Conservation (phyloP, 495 filamentous ascomycete species). For the Sabuloglossum arenarium region DNA sequence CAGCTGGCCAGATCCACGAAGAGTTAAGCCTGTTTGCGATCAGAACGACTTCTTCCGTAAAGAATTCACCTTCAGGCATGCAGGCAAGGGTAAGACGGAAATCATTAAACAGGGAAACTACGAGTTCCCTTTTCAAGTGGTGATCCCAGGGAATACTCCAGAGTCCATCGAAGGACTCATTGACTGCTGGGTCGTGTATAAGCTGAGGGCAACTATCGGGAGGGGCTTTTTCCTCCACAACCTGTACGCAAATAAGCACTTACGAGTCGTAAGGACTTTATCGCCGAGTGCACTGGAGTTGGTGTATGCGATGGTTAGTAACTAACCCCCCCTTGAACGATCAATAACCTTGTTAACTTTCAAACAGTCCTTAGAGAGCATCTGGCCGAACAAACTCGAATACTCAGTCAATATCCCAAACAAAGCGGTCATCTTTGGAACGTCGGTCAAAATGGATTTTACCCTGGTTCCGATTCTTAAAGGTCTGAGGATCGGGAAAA, state of each 20-base stretch:
- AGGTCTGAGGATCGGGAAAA: slow-evolving; percentile 58
- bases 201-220: slow-evolving; percentile 70
- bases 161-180: slow-evolving; percentile 79
- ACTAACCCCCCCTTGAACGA: background rate
- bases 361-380: slow-evolving; percentile 56
- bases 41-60: slow-evolving; percentile 35
- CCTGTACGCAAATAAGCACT: slow-evolving; percentile 50
- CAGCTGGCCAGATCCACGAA: slow-evolving; percentile 1
- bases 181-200: slow-evolving; percentile 66
- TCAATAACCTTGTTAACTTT: background rate
- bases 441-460: slow-evolving; percentile 57
- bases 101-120: slow-evolving; percentile 59
- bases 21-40: slow-evolving; percentile 15
- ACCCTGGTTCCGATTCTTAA: slow-evolving; percentile 68
- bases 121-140: slow-evolving; percentile 72
- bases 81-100: slow-evolving; percentile 31
- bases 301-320: slow-evolving; percentile 55
- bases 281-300: slow-evolving; percentile 64
- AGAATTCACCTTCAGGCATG: slow-evolving; percentile 30
- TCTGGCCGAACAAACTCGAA: slow-evolving; percentile 88
- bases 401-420: slow-evolving; percentile 78
- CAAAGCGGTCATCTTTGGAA: slow-evolving; percentile 83
- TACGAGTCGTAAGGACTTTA: slow-evolving; percentile 75
- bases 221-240: slow-evolving; percentile 65
- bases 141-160: slow-evolving; percentile 50